phyloP scores from a whole-genome alignment of 2,329 filamentous ascomycete species.

The Pseudonectria buxi region DNA sequence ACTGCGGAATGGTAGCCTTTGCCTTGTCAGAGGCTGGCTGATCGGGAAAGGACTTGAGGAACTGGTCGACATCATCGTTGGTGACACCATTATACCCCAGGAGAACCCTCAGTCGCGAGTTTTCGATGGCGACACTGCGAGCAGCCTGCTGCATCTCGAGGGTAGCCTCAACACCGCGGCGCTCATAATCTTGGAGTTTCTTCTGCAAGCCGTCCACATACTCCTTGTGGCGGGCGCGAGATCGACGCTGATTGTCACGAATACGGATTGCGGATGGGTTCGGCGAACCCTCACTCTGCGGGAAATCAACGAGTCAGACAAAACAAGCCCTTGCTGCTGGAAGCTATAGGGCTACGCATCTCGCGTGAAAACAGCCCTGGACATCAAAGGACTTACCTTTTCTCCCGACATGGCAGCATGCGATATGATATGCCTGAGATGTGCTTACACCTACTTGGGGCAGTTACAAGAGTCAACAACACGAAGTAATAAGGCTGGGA shows the following conservation, averaged over 20 bases:
- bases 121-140: conserved; percentile 42
- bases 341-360: conserved; percentile 5
- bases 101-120: conserved; percentile 37
- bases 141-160: conserved; percentile 49
- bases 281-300: conserved; percentile 20
- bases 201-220: conserved; percentile 42
- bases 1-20: conserved; percentile 17
- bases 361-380: conserved; percentile 4
- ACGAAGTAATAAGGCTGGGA: conserved; percentile 13
- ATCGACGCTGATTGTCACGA: conserved; percentile 48
- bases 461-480: conserved; percentile 14
- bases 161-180: conserved; percentile 41
- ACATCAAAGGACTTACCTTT: conserved; percentile 21
- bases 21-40: conserved; percentile 24
- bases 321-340: conserved; percentile 3
- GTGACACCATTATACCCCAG: conserved; percentile 34
- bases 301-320: conserved; percentile 15
- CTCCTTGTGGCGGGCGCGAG: conserved; percentile 44
- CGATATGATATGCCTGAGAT: conserved; percentile 1
- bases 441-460: conserved; percentile 17
- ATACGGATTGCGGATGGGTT: conserved; percentile 33
- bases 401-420: conserved; percentile 17
- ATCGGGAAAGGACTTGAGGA: conserved; percentile 30
- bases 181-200: conserved; percentile 41
- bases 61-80: conserved; percentile 33